Conservation (phyloP, 768 basidiomycete species). For the Chalciporus piperatus region DNA sequence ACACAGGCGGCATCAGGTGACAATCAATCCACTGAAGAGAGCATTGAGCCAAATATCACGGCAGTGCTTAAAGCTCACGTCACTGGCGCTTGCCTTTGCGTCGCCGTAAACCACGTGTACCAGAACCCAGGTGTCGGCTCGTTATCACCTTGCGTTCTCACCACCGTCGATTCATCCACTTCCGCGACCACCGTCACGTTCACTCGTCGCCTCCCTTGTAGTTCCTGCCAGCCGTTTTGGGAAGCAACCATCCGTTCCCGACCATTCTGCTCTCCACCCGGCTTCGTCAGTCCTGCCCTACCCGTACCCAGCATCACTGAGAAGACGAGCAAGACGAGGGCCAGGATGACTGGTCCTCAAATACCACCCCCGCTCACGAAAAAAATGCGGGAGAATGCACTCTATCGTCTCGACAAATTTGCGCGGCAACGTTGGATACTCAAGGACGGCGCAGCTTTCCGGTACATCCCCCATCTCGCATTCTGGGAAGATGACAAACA, state of each 20-base stretch:
- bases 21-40: no score
- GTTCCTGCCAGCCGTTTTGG: background rate
- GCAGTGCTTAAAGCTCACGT: background rate
- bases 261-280: background rate
- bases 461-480: background rate
- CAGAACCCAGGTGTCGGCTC: background rate
- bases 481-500: background rate
- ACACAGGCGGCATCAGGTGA: no score
- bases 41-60: background rate
- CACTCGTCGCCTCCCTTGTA: background rate
- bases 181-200: background rate
- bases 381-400: background rate
- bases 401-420: background rate
- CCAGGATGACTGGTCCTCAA: background rate
- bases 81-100: background rate
- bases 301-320: background rate
- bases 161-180: background rate
- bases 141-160: background rate
- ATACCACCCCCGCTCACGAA: background rate
- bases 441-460: background rate
- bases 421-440: background rate
- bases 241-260: background rate
- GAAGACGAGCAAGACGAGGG: background rate
- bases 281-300: background rate
- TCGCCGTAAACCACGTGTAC: background rate